Evolutionary conservation across 208 protist species (phyloP), one percentile per base, ranked within the genome.

Genomic region (Crithidia bombi): DNA sequence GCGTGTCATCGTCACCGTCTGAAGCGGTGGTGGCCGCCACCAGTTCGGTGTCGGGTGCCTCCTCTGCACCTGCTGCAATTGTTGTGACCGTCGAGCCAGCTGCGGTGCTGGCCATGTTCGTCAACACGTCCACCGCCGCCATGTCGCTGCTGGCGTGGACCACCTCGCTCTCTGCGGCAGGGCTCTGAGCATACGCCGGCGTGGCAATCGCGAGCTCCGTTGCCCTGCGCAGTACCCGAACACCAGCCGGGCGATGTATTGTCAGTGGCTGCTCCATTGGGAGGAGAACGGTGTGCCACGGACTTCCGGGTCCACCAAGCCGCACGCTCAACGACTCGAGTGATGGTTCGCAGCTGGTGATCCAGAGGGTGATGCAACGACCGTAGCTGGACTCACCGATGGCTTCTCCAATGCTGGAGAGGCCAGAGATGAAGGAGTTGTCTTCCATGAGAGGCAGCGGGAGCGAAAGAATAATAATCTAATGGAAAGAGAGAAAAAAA

Each of bases 251-350:
- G 19, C 72, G 70, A 30, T 70, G 56, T 1, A 91, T 52, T 14
- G 69, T 73, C 10, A 83, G 32, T 2, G 82, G 74, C 35, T 57
- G 54, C 21, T 2, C 15, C 78, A 86, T 89, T 12, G 86, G 86
- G 9, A 92, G 70, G 11, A 62, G 19, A 0, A 87, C 46, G 41
- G 64, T 69, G 26, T 75, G 68, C 86, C 86, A 92, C 21, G 46
- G 58, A 44, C 80, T 55, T 30, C 79, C 72, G 11, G 86, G 75
- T 11, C 86, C 86, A 44, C 86, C 86, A 9, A 92, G 82, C 6
- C 86, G 82, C 36, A 87, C 73, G 30, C 65, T 75, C 1, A 92
- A 23, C 12, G 59, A 67, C 10, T 64, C 33, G n/a, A 56, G 49
- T 3, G 49, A 14, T 1, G 78, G 74, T 10, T 55, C 65, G 58